Conservation (phyloP, 345 rosid genomes). For the Salix exigua region DNA sequence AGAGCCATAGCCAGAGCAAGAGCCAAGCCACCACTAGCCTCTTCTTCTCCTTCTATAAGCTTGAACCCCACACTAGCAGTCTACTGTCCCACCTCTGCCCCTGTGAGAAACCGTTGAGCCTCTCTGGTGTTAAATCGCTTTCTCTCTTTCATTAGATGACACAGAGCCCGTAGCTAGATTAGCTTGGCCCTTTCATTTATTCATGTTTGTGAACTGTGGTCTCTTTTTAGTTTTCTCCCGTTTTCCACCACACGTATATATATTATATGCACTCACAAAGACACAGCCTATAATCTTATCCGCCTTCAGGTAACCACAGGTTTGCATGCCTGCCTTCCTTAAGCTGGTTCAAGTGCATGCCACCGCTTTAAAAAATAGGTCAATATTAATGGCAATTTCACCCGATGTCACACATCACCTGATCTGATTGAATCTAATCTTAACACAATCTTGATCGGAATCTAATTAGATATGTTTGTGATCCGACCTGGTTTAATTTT, state of each 20-base stretch:
- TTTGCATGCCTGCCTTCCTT: background rate
- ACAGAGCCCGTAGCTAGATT: conserved; percentile 17
- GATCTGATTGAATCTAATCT: background rate
- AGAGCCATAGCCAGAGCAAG: background rate
- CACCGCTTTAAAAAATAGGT: background rate
- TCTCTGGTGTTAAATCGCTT: conserved; percentile 38
- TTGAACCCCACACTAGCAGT: conserved; percentile 19
- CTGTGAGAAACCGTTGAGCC: conserved; percentile 41
- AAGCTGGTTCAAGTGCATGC: background rate
- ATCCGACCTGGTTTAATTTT: too few relatives aligned
- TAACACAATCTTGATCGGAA: too few relatives aligned
- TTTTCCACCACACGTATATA: too few relatives aligned
- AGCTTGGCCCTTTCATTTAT: conserved; percentile 8
- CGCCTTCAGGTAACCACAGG: background rate
- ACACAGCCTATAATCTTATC: too few relatives aligned
- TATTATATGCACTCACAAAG: too few relatives aligned
- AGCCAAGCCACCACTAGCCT: background rate
- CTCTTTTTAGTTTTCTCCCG: background rate
- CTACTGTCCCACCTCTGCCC: conserved; percentile 9
- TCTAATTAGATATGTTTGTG: too few relatives aligned
- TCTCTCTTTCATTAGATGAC: conserved; percentile 30
- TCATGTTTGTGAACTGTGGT: conserved; percentile 18
- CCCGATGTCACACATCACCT: background rate
- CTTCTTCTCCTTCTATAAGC: background rate
- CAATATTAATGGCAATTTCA: background rate